phyloP scores from a whole-genome alignment of 306 rosid species.

The Elaeagnus macrophylla region DNA sequence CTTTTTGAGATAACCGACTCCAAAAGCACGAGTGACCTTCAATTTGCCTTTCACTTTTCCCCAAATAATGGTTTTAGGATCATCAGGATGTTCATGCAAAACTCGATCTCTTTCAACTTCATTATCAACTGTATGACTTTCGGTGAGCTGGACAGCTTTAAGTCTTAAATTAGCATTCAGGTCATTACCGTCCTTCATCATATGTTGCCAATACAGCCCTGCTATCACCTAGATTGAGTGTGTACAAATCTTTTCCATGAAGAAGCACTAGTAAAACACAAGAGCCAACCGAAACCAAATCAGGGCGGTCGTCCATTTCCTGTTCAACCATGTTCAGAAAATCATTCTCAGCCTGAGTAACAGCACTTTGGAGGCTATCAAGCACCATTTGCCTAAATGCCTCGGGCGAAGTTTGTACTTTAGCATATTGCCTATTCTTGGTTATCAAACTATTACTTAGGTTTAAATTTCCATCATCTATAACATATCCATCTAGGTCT shows the following conservation, averaged over 20 bases:
- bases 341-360: conserved; percentile 77
- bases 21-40: conserved; percentile 93
- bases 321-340: conserved; percentile 95
- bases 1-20: conserved; percentile 98
- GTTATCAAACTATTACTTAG: conserved; percentile 15
- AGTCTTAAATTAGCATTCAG: conserved; percentile 32
- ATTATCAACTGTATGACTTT: conserved; percentile 74
- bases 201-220: conserved; percentile 80
- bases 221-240: conserved; percentile 86
- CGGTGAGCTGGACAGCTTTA: conserved; percentile 78
- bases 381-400: conserved; percentile 54
- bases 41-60: conserved; percentile 94
- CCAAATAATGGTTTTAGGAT: conserved; percentile 44
- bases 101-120: conserved; percentile 61
- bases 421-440: conserved; percentile 23
- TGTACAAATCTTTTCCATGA: conserved; percentile 77
- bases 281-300: conserved; percentile 89
- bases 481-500: conserved; percentile 24
- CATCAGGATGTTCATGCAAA: conserved; percentile 71
- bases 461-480: conserved; percentile 17
- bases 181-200: conserved; percentile 14
- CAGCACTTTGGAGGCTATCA: conserved; percentile 61
- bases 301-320: conserved; percentile 94
- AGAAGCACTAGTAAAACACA: conserved; percentile 87
- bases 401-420: conserved; percentile 15